These are phyloP conservation scores for Crucibulum laeve DNA, from an alignment of 768 basidiomycete genomes.

Conservation along the genomic window DNA sequence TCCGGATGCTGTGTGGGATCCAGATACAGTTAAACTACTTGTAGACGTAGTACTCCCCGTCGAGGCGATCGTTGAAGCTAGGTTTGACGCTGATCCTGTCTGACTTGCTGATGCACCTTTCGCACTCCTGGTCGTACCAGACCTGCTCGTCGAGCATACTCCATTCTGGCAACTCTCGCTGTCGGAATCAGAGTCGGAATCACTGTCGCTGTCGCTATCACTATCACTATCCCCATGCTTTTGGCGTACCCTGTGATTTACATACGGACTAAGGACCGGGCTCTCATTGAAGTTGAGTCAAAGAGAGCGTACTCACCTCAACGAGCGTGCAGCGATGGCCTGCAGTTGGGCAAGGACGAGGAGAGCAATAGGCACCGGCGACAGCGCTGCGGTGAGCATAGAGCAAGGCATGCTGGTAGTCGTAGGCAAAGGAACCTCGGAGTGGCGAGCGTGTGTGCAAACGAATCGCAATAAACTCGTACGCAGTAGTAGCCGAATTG, in stretches of 20 bases:
- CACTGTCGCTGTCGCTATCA: slow-evolving; percentile 11
- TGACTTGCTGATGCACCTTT: no score
- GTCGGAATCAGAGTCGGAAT: slow-evolving; percentile 15
- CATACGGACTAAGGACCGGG: neutral
- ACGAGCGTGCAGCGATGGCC: no score
- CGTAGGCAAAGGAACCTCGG: neutral
- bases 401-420: neutral
- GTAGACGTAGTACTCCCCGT: neutral
- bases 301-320: neutral
- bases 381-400: neutral
- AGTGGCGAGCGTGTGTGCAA: no score
- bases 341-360: neutral
- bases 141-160: slow-evolving; percentile 6
- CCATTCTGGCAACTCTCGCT: slow-evolving; percentile 9
- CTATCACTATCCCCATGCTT: slow-evolving; percentile 2
- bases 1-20: no score
- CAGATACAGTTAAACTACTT: neutral
- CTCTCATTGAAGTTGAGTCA: neutral
- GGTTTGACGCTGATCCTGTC: no score
- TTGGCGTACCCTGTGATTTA: neutral
- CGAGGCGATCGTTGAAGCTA: no score
- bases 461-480: no score
- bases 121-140: neutral
- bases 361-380: neutral
- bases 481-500: neutral